A percentile compares a stretch with the other conserved stretches of the same genome.
phyloP scores from a whole-genome alignment of 805 yeast species.

The Sugiyamaella floridensis region DNA sequence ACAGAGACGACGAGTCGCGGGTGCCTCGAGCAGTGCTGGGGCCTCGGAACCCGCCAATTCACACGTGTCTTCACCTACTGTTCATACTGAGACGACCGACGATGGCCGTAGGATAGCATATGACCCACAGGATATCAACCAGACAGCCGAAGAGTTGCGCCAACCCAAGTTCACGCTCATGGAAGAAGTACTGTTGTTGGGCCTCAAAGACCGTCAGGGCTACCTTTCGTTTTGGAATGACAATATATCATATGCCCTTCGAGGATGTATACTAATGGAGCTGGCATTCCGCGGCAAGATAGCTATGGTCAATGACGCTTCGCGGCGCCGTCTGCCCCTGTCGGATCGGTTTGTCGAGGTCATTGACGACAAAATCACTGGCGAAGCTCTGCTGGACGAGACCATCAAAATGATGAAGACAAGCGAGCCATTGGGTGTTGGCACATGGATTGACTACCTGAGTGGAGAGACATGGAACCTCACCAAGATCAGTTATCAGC shows the following conservation, averaged over 20 bases:
- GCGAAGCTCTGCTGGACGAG: constrained; percentile 92
- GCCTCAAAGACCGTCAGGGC: constrained; percentile 93
- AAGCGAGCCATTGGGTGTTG: constrained; percentile 73
- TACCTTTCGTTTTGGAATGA: constrained; percentile 97
- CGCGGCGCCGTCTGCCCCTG: constrained; percentile 80
- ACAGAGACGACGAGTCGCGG: constrained; percentile 26
- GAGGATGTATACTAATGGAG: constrained; percentile 91
- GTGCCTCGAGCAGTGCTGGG: constrained; percentile 5
- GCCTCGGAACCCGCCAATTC: background rate
- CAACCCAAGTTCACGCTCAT: constrained; percentile 79
- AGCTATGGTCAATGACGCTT: constrained; percentile 84
- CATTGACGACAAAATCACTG: constrained; percentile 77
- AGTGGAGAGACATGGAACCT: constrained; percentile 96
- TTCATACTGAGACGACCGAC: background rate
- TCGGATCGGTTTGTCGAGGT: constrained; percentile 85
- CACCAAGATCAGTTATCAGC: constrained; percentile 87
- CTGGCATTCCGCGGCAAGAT: constrained; percentile 87
- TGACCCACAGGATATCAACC: constrained; percentile 64
- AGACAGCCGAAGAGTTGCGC: constrained; percentile 37
- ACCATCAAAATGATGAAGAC: constrained; percentile 82
- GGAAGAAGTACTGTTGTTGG: constrained; percentile 94
- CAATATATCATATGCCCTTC: constrained; percentile 87
- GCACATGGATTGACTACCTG: constrained; percentile 88
- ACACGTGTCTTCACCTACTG: background rate
- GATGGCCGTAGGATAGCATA: constrained; percentile 59